Percentiles rank a stretch among this genome's conserved stretches.
Evolutionary conservation across 441 rosid genomes (phyloP).

Genomic region (Jatropha multifida): DNA sequence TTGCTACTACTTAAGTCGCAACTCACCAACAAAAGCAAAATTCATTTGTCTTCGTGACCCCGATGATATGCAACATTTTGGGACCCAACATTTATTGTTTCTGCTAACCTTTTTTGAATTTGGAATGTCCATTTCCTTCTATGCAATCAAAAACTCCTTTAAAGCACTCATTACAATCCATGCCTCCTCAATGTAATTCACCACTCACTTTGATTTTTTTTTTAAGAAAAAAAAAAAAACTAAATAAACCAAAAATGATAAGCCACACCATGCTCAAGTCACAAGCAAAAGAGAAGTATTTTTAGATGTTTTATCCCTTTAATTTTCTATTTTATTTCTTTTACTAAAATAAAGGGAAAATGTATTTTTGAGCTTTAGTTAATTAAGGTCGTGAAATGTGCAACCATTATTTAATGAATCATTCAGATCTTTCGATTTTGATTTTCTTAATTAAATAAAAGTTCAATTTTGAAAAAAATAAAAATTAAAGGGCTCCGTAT

Average conservation of each 20-base stretch:
- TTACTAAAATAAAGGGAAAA: too few species aligned
- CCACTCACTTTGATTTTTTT: slow-evolving; percentile 15
- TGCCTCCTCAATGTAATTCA: slow-evolving; percentile 2
- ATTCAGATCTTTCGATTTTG: too few species aligned
- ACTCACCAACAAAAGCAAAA: slow-evolving; percentile 21
- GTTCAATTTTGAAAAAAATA: too few species aligned
- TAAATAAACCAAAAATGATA: too few species aligned
- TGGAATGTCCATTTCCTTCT: neutral
- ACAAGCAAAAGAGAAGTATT: too few species aligned
- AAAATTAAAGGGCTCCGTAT: too few species aligned
- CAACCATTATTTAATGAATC: too few species aligned
- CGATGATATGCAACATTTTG: slow-evolving; percentile 28
- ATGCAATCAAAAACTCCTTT: neutral
- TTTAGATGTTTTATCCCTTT: too few species aligned
- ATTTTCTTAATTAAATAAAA: neutral
- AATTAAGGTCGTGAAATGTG: too few species aligned
- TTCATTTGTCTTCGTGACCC: slow-evolving; percentile 26
- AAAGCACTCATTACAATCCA: slow-evolving; percentile 8
- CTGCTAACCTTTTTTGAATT: neutral
- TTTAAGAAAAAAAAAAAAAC: too few species aligned
- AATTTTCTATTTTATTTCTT: neutral
- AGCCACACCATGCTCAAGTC: neutral
- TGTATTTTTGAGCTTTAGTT: too few species aligned
- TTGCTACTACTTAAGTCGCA: slow-evolving; percentile 25
- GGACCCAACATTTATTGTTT: slow-evolving; percentile 32